phyloP scores from a whole-genome alignment of 2,329 filamentous ascomycete species.

The Aspergillus eucalypticola region DNA sequence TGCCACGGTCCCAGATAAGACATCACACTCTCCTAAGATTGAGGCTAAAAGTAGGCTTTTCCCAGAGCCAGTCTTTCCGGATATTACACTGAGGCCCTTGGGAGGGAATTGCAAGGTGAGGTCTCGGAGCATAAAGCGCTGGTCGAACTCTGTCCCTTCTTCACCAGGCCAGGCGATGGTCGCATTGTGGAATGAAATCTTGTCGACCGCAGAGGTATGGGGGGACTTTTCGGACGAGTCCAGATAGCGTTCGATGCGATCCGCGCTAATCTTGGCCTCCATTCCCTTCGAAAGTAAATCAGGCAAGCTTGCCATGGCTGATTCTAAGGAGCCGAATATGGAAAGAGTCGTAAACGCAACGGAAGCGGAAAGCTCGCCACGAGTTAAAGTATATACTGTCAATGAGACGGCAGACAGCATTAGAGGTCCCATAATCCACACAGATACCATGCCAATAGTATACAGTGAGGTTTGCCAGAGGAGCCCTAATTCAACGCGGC shows the following conservation, averaged over 20 bases:
- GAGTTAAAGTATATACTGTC: constrained; percentile 64
- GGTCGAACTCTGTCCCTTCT: constrained; percentile 42
- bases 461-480: constrained; percentile 67
- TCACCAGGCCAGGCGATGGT: constrained; percentile 74
- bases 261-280: constrained; percentile 72
- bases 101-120: constrained; percentile 67
- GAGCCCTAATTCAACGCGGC: constrained; percentile 64
- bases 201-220: constrained; percentile 54
- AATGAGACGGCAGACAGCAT: constrained; percentile 71
- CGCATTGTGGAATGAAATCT: constrained; percentile 66
- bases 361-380: constrained; percentile 67
- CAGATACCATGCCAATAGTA: constrained; percentile 63
- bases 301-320: constrained; percentile 69
- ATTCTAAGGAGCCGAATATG: constrained; percentile 72
- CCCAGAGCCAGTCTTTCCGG: constrained; percentile 73
- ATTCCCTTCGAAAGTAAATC: constrained; percentile 70
- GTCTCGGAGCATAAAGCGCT: constrained; percentile 62
- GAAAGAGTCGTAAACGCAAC: constrained; percentile 75
- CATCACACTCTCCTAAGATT: constrained; percentile 72
- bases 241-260: constrained; percentile 71
- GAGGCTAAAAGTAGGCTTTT: constrained; percentile 74
- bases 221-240: constrained; percentile 64
- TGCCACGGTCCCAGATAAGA: constrained; percentile 63
- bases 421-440: constrained; percentile 72
- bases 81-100: constrained; percentile 73